These are phyloP conservation scores for Copromyces sp. DNA, from an alignment of 495 filamentous ascomycete genomes.

Conservation along the genomic window DNA sequence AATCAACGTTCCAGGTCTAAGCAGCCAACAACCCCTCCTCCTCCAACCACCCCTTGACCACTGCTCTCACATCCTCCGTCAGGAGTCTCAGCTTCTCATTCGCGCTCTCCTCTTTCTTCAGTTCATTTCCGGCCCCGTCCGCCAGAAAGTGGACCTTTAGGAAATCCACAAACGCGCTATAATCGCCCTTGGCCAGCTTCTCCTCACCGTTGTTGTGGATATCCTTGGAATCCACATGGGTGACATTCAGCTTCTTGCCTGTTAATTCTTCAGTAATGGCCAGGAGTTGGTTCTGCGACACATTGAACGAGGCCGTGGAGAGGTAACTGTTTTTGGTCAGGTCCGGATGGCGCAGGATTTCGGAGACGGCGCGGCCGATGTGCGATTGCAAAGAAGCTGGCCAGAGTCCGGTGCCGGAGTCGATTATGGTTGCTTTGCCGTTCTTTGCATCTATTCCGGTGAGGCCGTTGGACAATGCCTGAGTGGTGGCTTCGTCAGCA, in stretches of 20 bases:
- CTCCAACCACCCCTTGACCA: constrained; percentile 11
- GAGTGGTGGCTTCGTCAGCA: neutral
- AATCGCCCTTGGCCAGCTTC: constrained; percentile 33
- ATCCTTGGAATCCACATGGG: constrained; percentile 29
- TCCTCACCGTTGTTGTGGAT: constrained; percentile 33
- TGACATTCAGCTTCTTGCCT: constrained; percentile 31
- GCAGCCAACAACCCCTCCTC: neutral
- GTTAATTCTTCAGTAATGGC: constrained; percentile 37
- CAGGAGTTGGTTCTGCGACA: constrained; percentile 47
- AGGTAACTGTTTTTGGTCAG: constrained; percentile 45
- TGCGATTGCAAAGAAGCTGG: constrained; percentile 37
- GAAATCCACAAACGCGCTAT: constrained; percentile 33
- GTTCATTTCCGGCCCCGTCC: constrained; percentile 38
- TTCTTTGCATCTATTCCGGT: no score
- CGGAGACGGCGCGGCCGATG: constrained; percentile 39
- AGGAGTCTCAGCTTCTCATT: constrained; percentile 13
- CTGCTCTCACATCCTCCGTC: constrained; percentile 16
- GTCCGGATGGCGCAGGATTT: constrained; percentile 39
- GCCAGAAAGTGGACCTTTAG: constrained; percentile 22
- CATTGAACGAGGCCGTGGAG: constrained; percentile 37
- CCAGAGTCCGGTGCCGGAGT: constrained; percentile 43
- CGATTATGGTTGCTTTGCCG: constrained; percentile 32
- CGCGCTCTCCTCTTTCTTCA: constrained; percentile 21
- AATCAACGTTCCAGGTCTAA: neutral
- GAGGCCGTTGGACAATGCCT: neutral